Base-by-base conservation (phyloP, 2,329 filamentous ascomycete species). In the Graphiopsis chlorocephala region DNA sequence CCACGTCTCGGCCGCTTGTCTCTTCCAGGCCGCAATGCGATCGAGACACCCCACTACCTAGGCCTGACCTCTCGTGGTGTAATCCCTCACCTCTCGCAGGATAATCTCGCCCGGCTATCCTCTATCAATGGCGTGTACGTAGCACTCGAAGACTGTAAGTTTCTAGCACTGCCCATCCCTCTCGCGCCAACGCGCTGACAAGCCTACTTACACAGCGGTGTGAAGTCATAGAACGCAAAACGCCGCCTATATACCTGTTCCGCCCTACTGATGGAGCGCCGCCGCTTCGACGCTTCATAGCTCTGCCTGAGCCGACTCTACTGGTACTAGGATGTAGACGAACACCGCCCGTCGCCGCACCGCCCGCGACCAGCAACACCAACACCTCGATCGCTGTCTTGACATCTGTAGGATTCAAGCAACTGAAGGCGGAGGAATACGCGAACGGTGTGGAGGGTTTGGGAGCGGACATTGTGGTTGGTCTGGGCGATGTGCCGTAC, bases 101-200 rank as follows among this genome's bases (percentile, higher is more conserved):
- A 99, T 80, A 90, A 90, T 67, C 82, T 95, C 69, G 76, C 79
- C 47, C 88, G 86, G 63, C 82, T 90, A 72, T 88, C 88, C 0
- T 76, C 84, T 5, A 82, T 96, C 65, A 81, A 82, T 29, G 90
- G 90, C 28, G 83, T 91, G 3, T 96, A 96, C 75, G 82, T 95
- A 72, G 91, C 90, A 0, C 80, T 98, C 29, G 95, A 99, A 82
- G 95, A 99, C 78, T 98, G 95, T 97, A 83, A 78, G 90, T 77
- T 55, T 28, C 33, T 28, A 28, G 61, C 28, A 15, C 29, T 25
- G 20, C n/a, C 35, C 52, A 50, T 64, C 31, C 63, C 64, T 57
- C 60, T 63, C 58, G 31, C 29, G 61, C 38, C 55, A 60, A 63
- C 63, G 66, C 56, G 73, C 80, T 83, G 74, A 84, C 75, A 62